Evolutionary conservation across 805 yeast genomes (phyloP).

Genomic region (Cyberlindnera subsufficiens): DNA sequence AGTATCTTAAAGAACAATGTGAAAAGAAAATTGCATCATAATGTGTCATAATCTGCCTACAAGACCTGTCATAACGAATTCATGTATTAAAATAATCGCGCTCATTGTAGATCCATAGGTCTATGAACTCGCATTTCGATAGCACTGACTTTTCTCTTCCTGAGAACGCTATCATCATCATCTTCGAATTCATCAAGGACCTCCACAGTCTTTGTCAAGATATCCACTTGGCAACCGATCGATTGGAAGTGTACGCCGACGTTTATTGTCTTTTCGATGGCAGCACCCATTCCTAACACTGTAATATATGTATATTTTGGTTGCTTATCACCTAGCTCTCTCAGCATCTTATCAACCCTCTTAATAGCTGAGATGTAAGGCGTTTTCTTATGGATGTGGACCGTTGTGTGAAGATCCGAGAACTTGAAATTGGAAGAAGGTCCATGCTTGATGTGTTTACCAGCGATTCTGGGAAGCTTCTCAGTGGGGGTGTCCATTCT

Average conservation of each 20-base stretch:
- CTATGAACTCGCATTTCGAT: conserved; percentile 35
- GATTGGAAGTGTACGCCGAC: conserved; percentile 55
- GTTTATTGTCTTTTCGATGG: conserved; percentile 58
- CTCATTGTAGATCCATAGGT: conserved; percentile 4
- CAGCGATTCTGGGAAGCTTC: conserved; percentile 21
- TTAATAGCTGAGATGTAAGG: conserved; percentile 74
- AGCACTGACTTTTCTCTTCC: conserved; percentile 35
- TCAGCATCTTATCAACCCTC: conserved; percentile 48
- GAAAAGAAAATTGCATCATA: conserved; percentile 18
- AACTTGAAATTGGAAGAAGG: conserved; percentile 40
- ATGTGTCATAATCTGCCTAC: background rate
- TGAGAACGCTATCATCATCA: conserved; percentile 26
- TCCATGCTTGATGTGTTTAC: conserved; percentile 46
- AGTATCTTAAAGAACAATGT: conserved; percentile 38
- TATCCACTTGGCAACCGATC: conserved; percentile 47
- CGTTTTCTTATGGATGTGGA: conserved; percentile 57
- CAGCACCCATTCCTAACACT: conserved; percentile 71
- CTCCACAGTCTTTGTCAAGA: conserved; percentile 56
- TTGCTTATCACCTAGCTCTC: conserved; percentile 38
- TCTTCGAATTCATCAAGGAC: conserved; percentile 64
- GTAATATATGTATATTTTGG: conserved; percentile 40
- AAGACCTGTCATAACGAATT: background rate
- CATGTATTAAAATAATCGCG: background rate
- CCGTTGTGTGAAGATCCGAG: conserved; percentile 39
- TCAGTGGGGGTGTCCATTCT: too few species aligned